phyloP scores from a whole-genome alignment of 2,329 filamentous ascomycete species.

The Epichloe amarillans region DNA sequence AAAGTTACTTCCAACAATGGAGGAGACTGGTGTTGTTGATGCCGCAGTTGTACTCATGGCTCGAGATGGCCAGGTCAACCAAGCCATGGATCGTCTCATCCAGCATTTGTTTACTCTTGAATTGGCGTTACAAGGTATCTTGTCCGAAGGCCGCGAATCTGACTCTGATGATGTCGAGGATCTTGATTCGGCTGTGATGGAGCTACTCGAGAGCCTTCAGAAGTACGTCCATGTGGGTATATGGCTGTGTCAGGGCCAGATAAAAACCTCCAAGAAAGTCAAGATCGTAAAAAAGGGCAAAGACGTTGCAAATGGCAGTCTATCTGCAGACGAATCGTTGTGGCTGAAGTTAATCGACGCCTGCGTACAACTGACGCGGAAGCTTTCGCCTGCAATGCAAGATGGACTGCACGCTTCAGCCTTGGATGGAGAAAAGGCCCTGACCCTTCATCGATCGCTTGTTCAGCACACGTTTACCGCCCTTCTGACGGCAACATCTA shows the following conservation, averaged over 20 bases:
- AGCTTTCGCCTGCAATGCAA: conserved; percentile 43
- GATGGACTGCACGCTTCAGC: conserved; percentile 15
- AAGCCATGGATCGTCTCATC: conserved; percentile 77
- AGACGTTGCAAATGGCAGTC: conserved; percentile 24
- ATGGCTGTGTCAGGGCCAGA: conserved; percentile 87
- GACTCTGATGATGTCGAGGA: conserved; percentile 38
- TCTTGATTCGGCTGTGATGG: conserved; percentile 52
- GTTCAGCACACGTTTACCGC: conserved; percentile 89
- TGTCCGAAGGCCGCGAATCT: conserved; percentile 46
- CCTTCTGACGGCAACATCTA: conserved; percentile 62
- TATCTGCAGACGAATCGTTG: conserved; percentile 40
- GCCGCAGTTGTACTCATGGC: conserved; percentile 86
- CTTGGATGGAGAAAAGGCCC: conserved; percentile 47
- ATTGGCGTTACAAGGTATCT: conserved; percentile 59
- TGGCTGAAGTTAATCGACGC: conserved; percentile 50
- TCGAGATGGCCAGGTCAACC: conserved; percentile 67
- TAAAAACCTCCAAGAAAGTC: conserved; percentile 40
- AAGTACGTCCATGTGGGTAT: conserved; percentile 90
- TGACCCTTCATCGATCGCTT: conserved; percentile 56
- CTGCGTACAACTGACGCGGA: conserved; percentile 49
- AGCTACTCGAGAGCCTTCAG: conserved; percentile 64
- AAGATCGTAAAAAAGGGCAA: conserved; percentile 40
- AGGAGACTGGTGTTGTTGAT: conserved; percentile 80
- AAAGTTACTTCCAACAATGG: conserved; percentile 72
- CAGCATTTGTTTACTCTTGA: conserved; percentile 69